Evolutionary conservation across 202 grass and related monocot genomes (phyloP).

Genomic region (Brachypodium distachyon): DNA sequence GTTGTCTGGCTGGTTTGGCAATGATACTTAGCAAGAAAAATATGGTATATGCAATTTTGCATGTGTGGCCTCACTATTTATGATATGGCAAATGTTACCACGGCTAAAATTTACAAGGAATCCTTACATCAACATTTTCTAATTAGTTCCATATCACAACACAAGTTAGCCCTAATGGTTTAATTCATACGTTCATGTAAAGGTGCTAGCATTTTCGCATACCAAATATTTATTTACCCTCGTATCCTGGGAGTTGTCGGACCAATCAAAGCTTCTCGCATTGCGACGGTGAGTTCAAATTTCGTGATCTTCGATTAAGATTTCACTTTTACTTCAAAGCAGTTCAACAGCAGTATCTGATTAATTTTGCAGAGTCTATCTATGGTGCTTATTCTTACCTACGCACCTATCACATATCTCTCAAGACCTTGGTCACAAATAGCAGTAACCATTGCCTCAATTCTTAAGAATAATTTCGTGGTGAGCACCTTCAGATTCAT

Average conservation of each 20-base stretch:
- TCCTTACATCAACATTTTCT: not conserved
- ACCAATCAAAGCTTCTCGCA: conserved; percentile 28
- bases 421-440: conserved; percentile 29
- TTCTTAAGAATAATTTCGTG: conserved; percentile 33
- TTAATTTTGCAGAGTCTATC: conserved; percentile 31
- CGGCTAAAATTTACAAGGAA: not conserved
- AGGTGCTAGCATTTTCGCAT: conserved; percentile 55
- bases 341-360: not conserved
- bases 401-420: conserved; percentile 52
- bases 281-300: conserved; percentile 23
- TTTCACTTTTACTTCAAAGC: not conserved
- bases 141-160: not conserved
- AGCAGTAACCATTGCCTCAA: conserved; percentile 42
- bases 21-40: no score
- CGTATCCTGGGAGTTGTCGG: conserved; percentile 31
- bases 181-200: not conserved
- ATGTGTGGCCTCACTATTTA: not conserved
- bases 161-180: not conserved
- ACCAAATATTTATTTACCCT: conserved; percentile 50
- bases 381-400: conserved; percentile 43
- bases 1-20: no score
- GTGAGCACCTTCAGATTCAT: conserved; percentile 28
- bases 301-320: not conserved
- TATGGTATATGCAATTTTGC: no score
- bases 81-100: no score